These are phyloP conservation scores for Macrophomina tecta DNA, from an alignment of 2,329 filamentous ascomycete species.

Conservation along the genomic window DNA sequence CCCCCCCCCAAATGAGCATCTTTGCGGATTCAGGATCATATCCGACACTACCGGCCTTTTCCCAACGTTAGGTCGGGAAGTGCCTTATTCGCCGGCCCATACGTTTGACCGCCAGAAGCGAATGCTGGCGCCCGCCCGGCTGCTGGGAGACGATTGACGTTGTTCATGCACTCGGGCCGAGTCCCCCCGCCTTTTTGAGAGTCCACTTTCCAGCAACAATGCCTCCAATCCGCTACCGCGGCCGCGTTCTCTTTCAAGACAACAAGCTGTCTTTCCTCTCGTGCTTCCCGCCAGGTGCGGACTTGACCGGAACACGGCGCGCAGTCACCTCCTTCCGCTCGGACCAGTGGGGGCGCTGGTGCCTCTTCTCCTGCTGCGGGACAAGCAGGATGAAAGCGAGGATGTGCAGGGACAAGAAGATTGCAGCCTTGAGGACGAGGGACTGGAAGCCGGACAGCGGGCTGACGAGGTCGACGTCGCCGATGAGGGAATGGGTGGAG, in stretches of 20 bases:
- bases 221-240: too few relatives aligned
- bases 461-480: conserved; percentile 14
- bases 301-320: background rate
- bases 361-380: conserved; percentile 15
- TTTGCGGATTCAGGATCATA: too few relatives aligned
- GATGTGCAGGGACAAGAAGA: conserved; percentile 18
- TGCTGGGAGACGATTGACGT: too few relatives aligned
- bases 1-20: too few relatives aligned
- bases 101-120: too few relatives aligned
- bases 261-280: conserved; percentile 22
- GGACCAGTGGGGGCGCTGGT: background rate
- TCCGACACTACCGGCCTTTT: too few relatives aligned
- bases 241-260: background rate
- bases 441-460: conserved; percentile 16
- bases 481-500: background rate
- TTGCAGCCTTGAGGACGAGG: conserved; percentile 1
- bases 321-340: background rate
- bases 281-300: conserved; percentile 1
- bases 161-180: too few relatives aligned
- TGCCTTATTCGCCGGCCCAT: too few relatives aligned
- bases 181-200: too few relatives aligned
- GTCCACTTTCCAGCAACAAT: too few relatives aligned
- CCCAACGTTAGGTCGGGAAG: too few relatives aligned
- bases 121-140: too few relatives aligned
- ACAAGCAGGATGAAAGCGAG: conserved; percentile 22